These are phyloP conservation scores for Solanum hybrid DNA, from an alignment of 305 asterid species.

Conservation along the genomic window DNA sequence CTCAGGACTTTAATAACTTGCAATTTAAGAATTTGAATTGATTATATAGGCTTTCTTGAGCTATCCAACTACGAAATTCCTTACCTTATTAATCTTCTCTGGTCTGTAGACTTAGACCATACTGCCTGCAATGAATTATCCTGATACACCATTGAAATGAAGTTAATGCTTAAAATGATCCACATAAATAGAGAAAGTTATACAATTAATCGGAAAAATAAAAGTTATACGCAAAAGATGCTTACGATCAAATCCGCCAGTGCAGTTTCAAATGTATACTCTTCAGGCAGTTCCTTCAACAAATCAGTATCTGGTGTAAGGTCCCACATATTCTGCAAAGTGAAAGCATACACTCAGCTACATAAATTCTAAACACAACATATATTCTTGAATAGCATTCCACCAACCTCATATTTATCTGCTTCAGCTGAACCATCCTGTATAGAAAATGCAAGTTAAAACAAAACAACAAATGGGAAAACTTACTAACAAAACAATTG, in stretches of 20 bases:
- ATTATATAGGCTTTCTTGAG: background rate
- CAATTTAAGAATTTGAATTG: background rate
- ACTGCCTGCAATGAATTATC: conserved; percentile 79
- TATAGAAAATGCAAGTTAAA: background rate
- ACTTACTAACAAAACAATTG: background rate
- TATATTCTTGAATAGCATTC: background rate
- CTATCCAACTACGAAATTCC: background rate
- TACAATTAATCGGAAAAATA: background rate
- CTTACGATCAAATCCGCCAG: conserved; percentile 78
- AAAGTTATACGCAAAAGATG: background rate
- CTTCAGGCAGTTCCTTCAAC: conserved; percentile 59
- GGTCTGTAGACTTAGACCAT: conserved; percentile 36
- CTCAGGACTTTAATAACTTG: background rate
- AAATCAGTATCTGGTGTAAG: conserved; percentile 71
- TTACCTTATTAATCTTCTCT: conserved; percentile 54
- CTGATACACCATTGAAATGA: conserved; percentile 26
- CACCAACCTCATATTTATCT: conserved; percentile 46
- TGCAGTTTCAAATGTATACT: conserved; percentile 63
- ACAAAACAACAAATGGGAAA: background rate
- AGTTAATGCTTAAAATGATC: background rate
- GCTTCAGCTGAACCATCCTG: conserved; percentile 71
- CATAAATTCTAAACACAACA: background rate
- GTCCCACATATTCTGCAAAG: conserved; percentile 81
- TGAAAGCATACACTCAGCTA: conserved; percentile 1
- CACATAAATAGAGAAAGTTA: background rate